phyloP scores from a whole-genome alignment of 768 basidiomycete genomes.

The Hortiboletus flavorubellus region DNA sequence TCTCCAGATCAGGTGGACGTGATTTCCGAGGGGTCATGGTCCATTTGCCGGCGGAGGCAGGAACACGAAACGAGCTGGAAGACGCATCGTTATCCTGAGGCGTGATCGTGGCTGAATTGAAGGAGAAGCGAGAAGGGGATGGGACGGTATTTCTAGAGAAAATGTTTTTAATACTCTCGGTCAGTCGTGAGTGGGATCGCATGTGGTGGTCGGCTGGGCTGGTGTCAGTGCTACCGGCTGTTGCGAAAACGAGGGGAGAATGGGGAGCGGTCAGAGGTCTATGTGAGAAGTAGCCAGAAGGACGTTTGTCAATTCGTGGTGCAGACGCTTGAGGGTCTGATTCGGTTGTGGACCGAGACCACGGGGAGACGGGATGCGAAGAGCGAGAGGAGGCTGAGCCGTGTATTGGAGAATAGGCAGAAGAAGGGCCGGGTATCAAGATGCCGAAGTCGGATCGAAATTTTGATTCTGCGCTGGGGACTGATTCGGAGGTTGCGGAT shows the following conservation, averaged over 20 bases:
- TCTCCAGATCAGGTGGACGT: slow-evolving; percentile 23
- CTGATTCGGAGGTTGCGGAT: slow-evolving; percentile 26
- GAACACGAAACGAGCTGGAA: slow-evolving; percentile 9
- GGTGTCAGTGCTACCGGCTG: not conserved
- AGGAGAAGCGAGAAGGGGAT: slow-evolving; percentile 22
- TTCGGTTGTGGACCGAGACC: slow-evolving; percentile 18
- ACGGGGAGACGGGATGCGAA: slow-evolving; percentile 14
- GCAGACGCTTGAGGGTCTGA: slow-evolving; percentile 14
- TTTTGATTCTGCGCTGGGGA: slow-evolving; percentile 7
- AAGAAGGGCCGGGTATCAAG: slow-evolving; percentile 3
- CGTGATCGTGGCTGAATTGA: slow-evolving; percentile 9
- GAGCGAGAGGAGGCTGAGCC: slow-evolving; percentile 14
- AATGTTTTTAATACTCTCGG: slow-evolving; percentile 34
- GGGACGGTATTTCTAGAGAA: slow-evolving; percentile 32
- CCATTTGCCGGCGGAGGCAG: slow-evolving; percentile 3
- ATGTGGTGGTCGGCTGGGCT: slow-evolving; percentile 6
- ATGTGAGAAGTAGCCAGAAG: not conserved
- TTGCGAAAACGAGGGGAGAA: not conserved
- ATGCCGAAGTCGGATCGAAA: slow-evolving; percentile 18
- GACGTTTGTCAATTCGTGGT: not conserved
- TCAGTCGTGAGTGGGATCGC: slow-evolving; percentile 17
- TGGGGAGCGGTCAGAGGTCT: slow-evolving; percentile 21
- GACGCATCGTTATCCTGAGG: slow-evolving; percentile 13
- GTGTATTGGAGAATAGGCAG: slow-evolving; percentile 9
- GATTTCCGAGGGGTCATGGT: slow-evolving; percentile 20